Evolutionary conservation across 768 basidiomycete species (phyloP).

Genomic region (Psilocybe subaeruginosa): DNA sequence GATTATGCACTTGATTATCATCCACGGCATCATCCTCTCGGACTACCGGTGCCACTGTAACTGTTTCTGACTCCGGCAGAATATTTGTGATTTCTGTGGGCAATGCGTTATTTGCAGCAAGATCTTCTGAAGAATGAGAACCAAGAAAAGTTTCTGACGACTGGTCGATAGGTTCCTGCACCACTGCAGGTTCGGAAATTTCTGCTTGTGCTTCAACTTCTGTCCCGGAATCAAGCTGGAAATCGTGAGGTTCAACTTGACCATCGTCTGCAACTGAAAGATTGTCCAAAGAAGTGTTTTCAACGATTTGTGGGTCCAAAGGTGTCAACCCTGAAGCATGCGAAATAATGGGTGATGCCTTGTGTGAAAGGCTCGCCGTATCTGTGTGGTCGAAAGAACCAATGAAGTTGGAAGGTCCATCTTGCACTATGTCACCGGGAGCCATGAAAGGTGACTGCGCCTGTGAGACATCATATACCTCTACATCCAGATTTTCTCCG

Average conservation of each 20-base stretch:
- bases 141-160: neutral
- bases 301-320: neutral
- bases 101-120: neutral
- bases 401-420: neutral
- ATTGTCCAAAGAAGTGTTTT: neutral
- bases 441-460: constrained; percentile 13
- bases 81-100: neutral
- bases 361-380: neutral
- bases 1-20: neutral
- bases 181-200: neutral
- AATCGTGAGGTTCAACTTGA: neutral
- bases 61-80: neutral
- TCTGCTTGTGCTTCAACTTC: neutral
- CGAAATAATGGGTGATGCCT: neutral
- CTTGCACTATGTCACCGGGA: neutral
- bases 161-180: neutral
- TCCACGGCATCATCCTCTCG: neutral
- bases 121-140: neutral
- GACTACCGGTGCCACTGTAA: neutral
- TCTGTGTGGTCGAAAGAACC: constrained; percentile 1
- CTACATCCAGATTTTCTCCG: constrained; percentile 46
- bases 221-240: neutral
- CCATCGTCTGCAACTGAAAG: neutral
- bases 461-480: constrained; percentile 47
- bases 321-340: neutral